Percentiles rank a stretch among this genome's conserved stretches.
Evolutionary conservation across 306 rosid species (phyloP).

Genomic region (Elaeagnus macrophylla): DNA sequence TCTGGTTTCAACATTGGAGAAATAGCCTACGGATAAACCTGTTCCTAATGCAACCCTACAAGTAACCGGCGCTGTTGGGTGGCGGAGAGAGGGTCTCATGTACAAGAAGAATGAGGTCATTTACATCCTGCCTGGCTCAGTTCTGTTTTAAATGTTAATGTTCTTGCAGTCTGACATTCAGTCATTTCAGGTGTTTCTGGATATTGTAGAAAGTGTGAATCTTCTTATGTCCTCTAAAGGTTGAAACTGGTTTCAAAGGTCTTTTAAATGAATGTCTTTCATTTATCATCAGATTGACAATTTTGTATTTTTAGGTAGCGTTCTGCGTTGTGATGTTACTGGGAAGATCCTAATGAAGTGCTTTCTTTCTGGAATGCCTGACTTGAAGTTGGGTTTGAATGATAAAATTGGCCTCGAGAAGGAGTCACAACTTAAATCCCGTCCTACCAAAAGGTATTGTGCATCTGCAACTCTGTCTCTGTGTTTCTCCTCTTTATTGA

Average conservation of each 20-base stretch:
- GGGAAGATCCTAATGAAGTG: slow-evolving; percentile 95
- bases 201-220: slow-evolving; percentile 88
- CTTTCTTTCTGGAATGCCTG: slow-evolving; percentile 97
- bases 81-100: slow-evolving; percentile 90
- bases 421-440: slow-evolving; percentile 77
- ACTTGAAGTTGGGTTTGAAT: slow-evolving; percentile 87
- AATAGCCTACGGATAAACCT: slow-evolving; percentile 62
- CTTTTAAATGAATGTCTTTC: slow-evolving; percentile 2
- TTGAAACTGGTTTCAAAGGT: slow-evolving; percentile 24
- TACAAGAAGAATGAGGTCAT: slow-evolving; percentile 84
- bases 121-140: slow-evolving; percentile 1
- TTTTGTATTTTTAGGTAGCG: slow-evolving; percentile 54
- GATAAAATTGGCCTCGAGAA: slow-evolving; percentile 98
- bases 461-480: slow-evolving; percentile 4
- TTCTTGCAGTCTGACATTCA: slow-evolving; percentile 11
- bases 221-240: slow-evolving; percentile 96
- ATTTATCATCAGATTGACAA: slow-evolving; percentile 17
- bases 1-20: not conserved
- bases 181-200: slow-evolving; percentile 68
- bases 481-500: not conserved
- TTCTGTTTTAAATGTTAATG: slow-evolving; percentile 8
- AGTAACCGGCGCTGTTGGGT: slow-evolving; percentile 96
- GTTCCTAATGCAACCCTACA: slow-evolving; percentile 92
- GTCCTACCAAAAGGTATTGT: slow-evolving; percentile 71
- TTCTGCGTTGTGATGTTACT: slow-evolving; percentile 83